These are phyloP conservation scores for Tilletiopsis washingtonensis DNA, from an alignment of 1,284 basidiomycete genomes.

Conservation along the genomic window DNA sequence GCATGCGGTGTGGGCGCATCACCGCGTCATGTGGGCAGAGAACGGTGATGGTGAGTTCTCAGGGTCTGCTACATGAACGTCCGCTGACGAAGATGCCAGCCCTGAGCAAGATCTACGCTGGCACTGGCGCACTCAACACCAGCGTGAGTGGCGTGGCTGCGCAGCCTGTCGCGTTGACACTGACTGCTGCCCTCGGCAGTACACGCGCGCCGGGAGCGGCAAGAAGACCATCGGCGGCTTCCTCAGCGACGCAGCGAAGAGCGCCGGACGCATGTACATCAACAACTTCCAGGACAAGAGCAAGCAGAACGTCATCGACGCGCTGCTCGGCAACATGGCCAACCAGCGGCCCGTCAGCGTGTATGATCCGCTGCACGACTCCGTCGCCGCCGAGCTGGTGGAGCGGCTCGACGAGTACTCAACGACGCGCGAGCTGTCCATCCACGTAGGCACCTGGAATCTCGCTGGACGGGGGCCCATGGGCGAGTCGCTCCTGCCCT, in stretches of 20 bases:
- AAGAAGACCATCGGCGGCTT: slow-evolving; percentile 62
- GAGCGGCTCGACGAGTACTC: slow-evolving; percentile 72
- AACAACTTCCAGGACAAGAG: slow-evolving; percentile 95
- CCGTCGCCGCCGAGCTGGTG: slow-evolving; percentile 57
- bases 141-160: too few relatives aligned
- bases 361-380: slow-evolving; percentile 87
- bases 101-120: slow-evolving; percentile 73
- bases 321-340: slow-evolving; percentile 85
- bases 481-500: slow-evolving; percentile 69
- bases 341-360: slow-evolving; percentile 80
- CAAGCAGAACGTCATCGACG: slow-evolving; percentile 90
- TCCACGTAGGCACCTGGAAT: slow-evolving; percentile 93
- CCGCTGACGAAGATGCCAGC: too few relatives aligned
- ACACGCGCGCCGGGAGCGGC: slow-evolving; percentile 68
- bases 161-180: too few relatives aligned
- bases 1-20: slow-evolving; percentile 66
- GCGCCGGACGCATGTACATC: slow-evolving; percentile 68
- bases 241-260: slow-evolving; percentile 91
- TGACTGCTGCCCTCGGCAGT: too few relatives aligned
- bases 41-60: slow-evolving; percentile 26
- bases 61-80: not conserved
- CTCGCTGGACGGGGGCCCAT: slow-evolving; percentile 74
- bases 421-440: slow-evolving; percentile 60
- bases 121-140: slow-evolving; percentile 91
- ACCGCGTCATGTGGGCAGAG: slow-evolving; percentile 83